Evolutionary conservation across 768 basidiomycete genomes (phyloP), one percentile per base, ranked within the genome.

Genomic region (Termitomyces sp.): DNA sequence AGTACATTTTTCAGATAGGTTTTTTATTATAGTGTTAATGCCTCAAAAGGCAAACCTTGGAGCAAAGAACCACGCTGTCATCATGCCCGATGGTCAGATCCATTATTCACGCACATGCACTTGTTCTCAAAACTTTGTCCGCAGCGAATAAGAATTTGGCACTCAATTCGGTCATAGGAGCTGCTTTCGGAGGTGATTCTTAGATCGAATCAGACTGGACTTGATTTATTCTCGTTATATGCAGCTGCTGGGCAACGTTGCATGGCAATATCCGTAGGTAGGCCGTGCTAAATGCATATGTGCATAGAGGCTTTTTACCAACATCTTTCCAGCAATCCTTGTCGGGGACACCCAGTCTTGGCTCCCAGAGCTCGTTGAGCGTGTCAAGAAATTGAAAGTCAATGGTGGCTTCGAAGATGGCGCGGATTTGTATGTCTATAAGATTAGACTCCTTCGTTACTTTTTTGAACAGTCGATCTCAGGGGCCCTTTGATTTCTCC

Each of bases 221-320:
- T 57, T 20, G 49, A 52, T 55, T 44, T 41, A 52, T 53, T 55
- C 22, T 54, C 50, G 7, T 44, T 67, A 55, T 44, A 13, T 69
- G 61, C 67, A 83, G 96, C 96, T 62, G 96, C 96, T 32, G 96
- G 96, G 13, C 96, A 98, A 70, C 83, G 97, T 57, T 98, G 95
- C 74, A 98, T 97, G 95, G 95, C 94, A 13, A 75, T 96, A 44
- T 96, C 94, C 13, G 93, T 95, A 33, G 90, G 92, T 89, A 61
- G 66, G 85, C 64, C 51, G 14, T 65, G 85, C 64, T 53, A 11
- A 41, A 9, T 45, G 20, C 32, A 18, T 16, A 14, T 3, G 35
- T 26, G 32, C 4, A 28, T 44, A 46, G 18, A 32, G 32, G 13
- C 30, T 56, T 13, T 45, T 20, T 41, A 52, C 52, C 33, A 48